Evolutionary conservation across 441 rosid genomes (phyloP), one percentile per base, ranked within the genome.

Genomic region (Gossypium trilobum): DNA sequence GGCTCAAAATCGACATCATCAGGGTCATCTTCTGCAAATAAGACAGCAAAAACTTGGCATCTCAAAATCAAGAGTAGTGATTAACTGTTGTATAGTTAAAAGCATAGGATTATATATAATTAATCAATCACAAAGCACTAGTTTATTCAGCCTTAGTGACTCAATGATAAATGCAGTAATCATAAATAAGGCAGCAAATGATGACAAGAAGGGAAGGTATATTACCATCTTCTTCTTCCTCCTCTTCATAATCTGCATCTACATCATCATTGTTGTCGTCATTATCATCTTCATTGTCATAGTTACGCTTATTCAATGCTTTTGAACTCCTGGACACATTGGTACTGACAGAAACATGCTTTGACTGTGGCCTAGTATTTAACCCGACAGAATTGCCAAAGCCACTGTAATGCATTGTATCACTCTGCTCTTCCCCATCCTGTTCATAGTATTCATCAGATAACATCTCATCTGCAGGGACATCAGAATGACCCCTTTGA

Each of bases 371-470:
- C 80, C 89, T 82, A 60, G 89, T 83, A 79, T 77, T 87, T 73
- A 79, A 75, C 63, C 84, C 91, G 46, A 76, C 59, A 67, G 96
- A 79, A 75, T 84, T 82, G 78, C 74, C 80, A 76, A 86, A 77
- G 68, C 87, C 88, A 83, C 83, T 82, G 75, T 85, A 87, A 58
- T 78, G 89, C 81, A 83, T 75, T 10, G 88, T 85, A 74, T 93
- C 97, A 70, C 92, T 89, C 75, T 88, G 98, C 74, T 90, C 91
- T 82, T 93, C 98, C 77, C 96, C 98, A 84, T 90, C 99, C 80
- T 95, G 99, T 85, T 95, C 99, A 69, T 95, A 95, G 80, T 95
- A 95, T 79, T 95, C 99, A 85, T 95, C 99, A 72, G 99, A 95
- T 84, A 91, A 80, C 99, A 95, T 95, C 79, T 95, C 99, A 75